Evolutionary conservation across 2,329 filamentous ascomycete species (phyloP).

Genomic region (Microdochium paspali): DNA sequence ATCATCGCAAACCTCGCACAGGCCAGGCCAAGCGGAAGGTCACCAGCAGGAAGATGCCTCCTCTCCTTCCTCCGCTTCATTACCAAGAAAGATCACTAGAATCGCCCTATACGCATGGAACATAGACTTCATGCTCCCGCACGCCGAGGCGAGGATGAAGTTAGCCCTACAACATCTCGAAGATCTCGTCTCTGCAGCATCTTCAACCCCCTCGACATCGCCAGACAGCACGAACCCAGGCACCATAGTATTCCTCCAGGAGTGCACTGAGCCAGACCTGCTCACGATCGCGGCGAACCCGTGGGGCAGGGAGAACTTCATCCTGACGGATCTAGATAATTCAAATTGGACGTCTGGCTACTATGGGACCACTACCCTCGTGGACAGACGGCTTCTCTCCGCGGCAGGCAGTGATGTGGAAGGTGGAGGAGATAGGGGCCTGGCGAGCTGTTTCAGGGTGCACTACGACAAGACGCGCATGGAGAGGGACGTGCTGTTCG

Average conservation of each 20-base stretch:
- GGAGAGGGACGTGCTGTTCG: constrained; percentile 40
- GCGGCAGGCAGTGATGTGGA: too few species aligned
- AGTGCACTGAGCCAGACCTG: constrained; percentile 36
- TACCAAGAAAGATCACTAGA: constrained; percentile 4
- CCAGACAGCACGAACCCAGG: constrained; percentile 12
- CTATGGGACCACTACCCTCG: constrained; percentile 42
- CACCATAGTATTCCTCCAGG: constrained; percentile 37
- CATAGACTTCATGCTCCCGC: constrained; percentile 22
- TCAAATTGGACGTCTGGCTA: constrained; percentile 28
- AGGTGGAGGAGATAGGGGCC: too few species aligned
- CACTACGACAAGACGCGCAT: constrained; percentile 33
- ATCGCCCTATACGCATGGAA: constrained; percentile 20
- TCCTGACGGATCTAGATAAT: constrained; percentile 32
- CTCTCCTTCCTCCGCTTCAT: neutral
- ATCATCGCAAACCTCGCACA: too few species aligned
- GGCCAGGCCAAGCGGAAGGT: too few species aligned
- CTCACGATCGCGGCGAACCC: constrained; percentile 24
- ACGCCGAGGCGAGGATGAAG: constrained; percentile 13
- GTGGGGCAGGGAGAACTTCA: constrained; percentile 36
- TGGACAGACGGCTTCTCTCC: constrained; percentile 29
- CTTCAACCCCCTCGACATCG: neutral
- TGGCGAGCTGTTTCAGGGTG: constrained; percentile 35
- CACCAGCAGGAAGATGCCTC: neutral
- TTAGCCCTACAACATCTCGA: constrained; percentile 14
- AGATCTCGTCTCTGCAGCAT: constrained; percentile 1